Evolutionary conservation across 2,329 filamentous ascomycete species (phyloP).

Genomic region (Stachybotrys elegans): DNA sequence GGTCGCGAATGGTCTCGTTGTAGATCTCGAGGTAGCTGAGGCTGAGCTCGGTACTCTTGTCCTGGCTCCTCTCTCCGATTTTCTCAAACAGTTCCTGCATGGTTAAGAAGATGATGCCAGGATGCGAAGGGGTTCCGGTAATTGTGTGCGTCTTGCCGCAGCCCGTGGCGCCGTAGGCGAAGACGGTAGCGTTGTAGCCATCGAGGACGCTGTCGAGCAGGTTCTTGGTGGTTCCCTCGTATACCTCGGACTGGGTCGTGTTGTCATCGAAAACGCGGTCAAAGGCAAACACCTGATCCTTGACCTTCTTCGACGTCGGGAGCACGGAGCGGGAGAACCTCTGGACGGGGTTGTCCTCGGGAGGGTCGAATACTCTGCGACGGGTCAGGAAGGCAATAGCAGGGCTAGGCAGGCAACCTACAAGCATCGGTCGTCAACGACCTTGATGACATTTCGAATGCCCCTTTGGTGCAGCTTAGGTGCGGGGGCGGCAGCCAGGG

Average conservation of each 20-base stretch:
- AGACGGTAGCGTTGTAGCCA: conserved; percentile 97
- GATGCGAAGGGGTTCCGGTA: conserved; percentile 83
- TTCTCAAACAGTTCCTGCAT: conserved; percentile 99
- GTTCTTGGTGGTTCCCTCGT: conserved; percentile 83
- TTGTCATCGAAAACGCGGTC: conserved; percentile 97
- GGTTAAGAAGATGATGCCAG: conserved; percentile 96
- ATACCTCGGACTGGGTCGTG: conserved; percentile 85
- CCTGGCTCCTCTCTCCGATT: conserved; percentile 77
- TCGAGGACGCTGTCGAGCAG: conserved; percentile 95
- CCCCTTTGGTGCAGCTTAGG: conserved; percentile 84
- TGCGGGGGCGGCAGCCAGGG: conserved; percentile 77
- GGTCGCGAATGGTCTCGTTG: conserved; percentile 95
- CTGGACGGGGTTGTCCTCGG: conserved; percentile 88
- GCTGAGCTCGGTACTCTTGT: conserved; percentile 85
- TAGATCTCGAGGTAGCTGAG: conserved; percentile 98
- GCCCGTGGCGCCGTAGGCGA: conserved; percentile 95
- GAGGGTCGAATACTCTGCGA: conserved; percentile 86
- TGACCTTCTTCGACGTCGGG: conserved; percentile 81
- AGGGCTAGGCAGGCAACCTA: conserved; percentile 43
- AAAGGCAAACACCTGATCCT: conserved; percentile 96
- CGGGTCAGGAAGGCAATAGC: conserved; percentile 12
- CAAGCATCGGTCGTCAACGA: conserved; percentile 94
- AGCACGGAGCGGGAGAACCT: conserved; percentile 80
- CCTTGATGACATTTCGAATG: conserved; percentile 87
- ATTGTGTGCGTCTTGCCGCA: conserved; percentile 99